Conservation (phyloP, 306 rosid genomes). For the Styphnolobium japonicum region DNA sequence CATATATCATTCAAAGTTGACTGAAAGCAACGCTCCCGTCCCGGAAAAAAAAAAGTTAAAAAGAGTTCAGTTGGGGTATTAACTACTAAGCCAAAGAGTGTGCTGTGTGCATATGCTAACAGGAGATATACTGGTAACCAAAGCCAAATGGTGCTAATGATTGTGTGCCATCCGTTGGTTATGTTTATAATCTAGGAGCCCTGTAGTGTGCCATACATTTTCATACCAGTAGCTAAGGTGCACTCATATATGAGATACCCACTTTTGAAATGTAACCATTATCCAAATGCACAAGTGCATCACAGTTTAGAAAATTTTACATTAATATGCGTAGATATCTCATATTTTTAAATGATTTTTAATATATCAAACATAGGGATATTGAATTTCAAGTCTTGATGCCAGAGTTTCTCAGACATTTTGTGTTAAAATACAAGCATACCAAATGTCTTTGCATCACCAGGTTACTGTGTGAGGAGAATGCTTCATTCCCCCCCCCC, state of each 20-base stretch:
- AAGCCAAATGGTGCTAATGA: neutral
- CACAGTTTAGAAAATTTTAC: too few relatives aligned
- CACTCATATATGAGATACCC: neutral
- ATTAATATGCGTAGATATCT: too few relatives aligned
- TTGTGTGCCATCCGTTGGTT: neutral
- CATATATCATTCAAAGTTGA: neutral
- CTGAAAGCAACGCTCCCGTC: neutral
- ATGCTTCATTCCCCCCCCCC: neutral
- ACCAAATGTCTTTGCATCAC: neutral
- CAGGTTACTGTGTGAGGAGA: neutral
- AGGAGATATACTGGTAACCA: neutral
- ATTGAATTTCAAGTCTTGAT: neutral
- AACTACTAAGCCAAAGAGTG: neutral
- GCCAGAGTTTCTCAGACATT: neutral
- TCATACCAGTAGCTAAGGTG: neutral
- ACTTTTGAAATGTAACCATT: neutral
- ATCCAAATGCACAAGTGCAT: neutral
- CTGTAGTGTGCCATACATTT: neutral
- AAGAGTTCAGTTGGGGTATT: neutral
- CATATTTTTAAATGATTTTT: neutral
- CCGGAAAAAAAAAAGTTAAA: too few relatives aligned
- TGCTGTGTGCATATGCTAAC: neutral
- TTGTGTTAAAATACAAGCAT: neutral
- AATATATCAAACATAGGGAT: neutral
- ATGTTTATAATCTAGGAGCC: neutral